Conservation (phyloP, 192 early-diverging fungal genomes). For the Phycomyces blakesleeanus region DNA sequence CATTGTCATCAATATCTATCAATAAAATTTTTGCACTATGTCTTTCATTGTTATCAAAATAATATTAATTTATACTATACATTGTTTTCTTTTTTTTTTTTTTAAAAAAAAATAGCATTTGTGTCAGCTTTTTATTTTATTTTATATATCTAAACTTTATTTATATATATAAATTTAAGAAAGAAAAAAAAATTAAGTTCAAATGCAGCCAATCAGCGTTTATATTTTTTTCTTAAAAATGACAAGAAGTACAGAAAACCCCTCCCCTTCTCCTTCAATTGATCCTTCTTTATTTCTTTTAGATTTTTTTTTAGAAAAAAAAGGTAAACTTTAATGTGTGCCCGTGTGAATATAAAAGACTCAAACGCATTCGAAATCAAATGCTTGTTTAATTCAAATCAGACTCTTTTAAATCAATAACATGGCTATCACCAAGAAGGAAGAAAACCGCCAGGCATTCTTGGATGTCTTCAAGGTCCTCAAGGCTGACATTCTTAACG, state of each 20-base stretch:
- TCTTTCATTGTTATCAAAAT: slow-evolving; percentile 3
- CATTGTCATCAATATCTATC: background rate
- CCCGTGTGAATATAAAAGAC: too few relatives aligned
- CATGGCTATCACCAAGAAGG: slow-evolving; percentile 32
- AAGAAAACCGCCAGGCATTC: slow-evolving; percentile 56
- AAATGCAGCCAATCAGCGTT: too few relatives aligned
- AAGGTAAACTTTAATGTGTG: background rate
- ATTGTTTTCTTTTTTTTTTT: too few relatives aligned
- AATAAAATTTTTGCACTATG: background rate
- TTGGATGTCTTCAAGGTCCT: slow-evolving; percentile 72
- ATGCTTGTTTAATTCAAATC: background rate
- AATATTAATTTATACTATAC: too few relatives aligned
- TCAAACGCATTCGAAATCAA: too few relatives aligned
- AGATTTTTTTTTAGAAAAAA: background rate
- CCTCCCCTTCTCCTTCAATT: background rate
- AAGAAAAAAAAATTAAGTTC: too few relatives aligned
- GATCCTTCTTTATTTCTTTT: slow-evolving; percentile 6
- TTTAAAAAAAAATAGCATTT: too few relatives aligned
- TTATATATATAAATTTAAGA: too few relatives aligned
- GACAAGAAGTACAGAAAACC: background rate
- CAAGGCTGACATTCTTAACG: slow-evolving; percentile 66
- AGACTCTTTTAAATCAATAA: slow-evolving; percentile 12
- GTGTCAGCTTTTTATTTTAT: too few relatives aligned
- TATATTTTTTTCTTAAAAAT: slow-evolving; percentile 9
- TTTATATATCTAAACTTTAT: too few relatives aligned